Percentiles rank a stretch among this genome's conserved stretches.
Conservation (phyloP, 805 yeast species). For the Cyberlindnera samutprakarnensis region DNA sequence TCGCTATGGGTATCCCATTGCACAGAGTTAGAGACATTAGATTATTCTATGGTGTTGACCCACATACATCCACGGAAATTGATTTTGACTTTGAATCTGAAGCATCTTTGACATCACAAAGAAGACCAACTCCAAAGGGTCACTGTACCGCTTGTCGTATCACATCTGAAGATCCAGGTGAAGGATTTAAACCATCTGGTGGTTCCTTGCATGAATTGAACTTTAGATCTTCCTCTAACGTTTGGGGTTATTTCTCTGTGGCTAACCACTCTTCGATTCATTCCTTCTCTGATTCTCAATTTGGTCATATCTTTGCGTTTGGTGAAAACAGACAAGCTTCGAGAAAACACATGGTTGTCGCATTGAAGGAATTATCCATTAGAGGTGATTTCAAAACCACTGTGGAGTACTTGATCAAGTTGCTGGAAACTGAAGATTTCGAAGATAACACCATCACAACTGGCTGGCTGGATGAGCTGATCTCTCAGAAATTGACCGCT, state of each 20-base stretch:
- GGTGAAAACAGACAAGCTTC: conserved; percentile 98
- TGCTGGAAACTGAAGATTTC: conserved; percentile 93
- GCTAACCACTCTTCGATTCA: conserved; percentile 95
- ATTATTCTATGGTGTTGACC: conserved; percentile 89
- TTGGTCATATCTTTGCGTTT: conserved; percentile 98
- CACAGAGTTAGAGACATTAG: conserved; percentile 92
- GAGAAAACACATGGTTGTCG: conserved; percentile 98
- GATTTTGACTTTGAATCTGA: conserved; percentile 83
- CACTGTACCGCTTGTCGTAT: conserved; percentile 99
- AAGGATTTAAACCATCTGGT: conserved; percentile 98
- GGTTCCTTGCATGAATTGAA: conserved; percentile 95
- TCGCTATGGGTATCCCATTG: conserved; percentile 99
- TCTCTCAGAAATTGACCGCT: conserved; percentile 87
- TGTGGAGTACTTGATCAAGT: conserved; percentile 91
- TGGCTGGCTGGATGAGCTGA: conserved; percentile 97
- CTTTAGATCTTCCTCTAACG: conserved; percentile 94
- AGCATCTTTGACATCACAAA: conserved; percentile 67
- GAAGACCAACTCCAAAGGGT: conserved; percentile 94
- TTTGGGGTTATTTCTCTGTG: conserved; percentile 99
- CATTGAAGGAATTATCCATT: conserved; percentile 89
- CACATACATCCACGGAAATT: conserved; percentile 82
- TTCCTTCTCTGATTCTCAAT: conserved; percentile 96
- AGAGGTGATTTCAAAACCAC: conserved; percentile 99
- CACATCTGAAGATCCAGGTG: conserved; percentile 98
- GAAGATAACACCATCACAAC: conserved; percentile 96